Evolutionary conservation across 2,329 filamentous ascomycete species (phyloP).

Genomic region (Fusarium marasasianum): DNA sequence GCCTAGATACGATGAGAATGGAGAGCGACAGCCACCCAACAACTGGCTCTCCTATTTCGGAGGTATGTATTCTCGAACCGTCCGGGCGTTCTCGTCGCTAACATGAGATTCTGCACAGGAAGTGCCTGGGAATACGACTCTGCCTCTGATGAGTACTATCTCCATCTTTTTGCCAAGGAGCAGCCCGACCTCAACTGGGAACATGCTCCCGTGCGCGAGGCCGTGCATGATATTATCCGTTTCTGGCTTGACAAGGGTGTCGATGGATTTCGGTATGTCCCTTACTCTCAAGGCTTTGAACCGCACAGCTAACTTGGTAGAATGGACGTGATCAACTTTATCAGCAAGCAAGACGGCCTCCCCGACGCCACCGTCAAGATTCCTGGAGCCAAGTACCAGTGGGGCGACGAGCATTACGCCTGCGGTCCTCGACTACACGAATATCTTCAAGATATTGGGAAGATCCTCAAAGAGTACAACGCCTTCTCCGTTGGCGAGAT

Average conservation of each 20-base stretch:
- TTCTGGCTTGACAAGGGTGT: conserved; percentile 79
- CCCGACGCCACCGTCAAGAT: conserved; percentile 60
- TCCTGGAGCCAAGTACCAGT: conserved; percentile 54
- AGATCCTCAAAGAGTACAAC: conserved; percentile 64
- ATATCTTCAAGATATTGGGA: conserved; percentile 68
- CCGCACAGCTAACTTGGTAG: not conserved
- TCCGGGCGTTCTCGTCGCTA: conserved; percentile 58
- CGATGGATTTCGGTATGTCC: conserved; percentile 64
- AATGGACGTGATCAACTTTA: conserved; percentile 74
- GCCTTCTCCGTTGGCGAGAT: conserved; percentile 72
- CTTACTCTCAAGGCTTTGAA: rapidly evolving
- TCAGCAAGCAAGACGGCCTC: conserved; percentile 66
- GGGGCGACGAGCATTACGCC: conserved; percentile 54
- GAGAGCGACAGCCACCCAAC: conserved; percentile 70
- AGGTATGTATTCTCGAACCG: conserved; percentile 32
- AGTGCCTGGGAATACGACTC: conserved; percentile 35
- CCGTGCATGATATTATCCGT: conserved; percentile 68
- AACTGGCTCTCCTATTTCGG: conserved; percentile 72
- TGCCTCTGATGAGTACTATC: conserved; percentile 73
- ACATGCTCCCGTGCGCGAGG: conserved; percentile 68
- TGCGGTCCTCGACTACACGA: conserved; percentile 72
- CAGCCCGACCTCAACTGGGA: conserved; percentile 86
- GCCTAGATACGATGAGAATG: conserved; percentile 58
- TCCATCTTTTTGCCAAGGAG: conserved; percentile 73
- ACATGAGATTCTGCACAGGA: conserved; percentile 46